Base-by-base conservation (phyloP, 2,329 filamentous ascomycete species). In the Karstenula rhodostoma region DNA sequence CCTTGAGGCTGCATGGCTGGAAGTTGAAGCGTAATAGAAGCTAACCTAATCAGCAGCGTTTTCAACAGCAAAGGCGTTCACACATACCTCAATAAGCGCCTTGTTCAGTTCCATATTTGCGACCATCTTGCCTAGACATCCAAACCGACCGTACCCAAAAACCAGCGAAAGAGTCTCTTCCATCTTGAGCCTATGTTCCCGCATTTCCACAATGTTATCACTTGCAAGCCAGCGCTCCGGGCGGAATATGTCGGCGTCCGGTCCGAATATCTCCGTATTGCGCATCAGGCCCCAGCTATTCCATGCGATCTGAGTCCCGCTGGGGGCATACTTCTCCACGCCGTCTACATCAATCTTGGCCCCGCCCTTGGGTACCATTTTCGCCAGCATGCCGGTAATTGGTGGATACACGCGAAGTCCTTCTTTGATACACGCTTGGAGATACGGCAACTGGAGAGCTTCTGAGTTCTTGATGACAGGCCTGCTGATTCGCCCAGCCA, bases 371-470 rank as follows among this genome's bases (percentile, higher is more conserved):
- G 71, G 71, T 2, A 72, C 71, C 49, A 79, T 23, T 53, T 82
- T 73, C 83, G 83, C 61, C 25, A 67, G 56, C 0, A 57, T 32
- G 1, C 65, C 64, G 27, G 59, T 48, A 2, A 59, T 60, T 15
- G 70, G 70, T 1, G 79, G 79, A 48, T 78, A 79, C 47, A 80
- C 73, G 13, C 80, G 70, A 3, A 68, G 13, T 68, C 78, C 68
- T 54, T 83, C 81, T 55, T 79, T 80, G 60, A 82, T 77, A 44
- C 79, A 79, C 1, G 81, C 80, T 59, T 82, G 78, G 5, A 83
- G 66, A 59, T 83, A 83, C 1, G 78, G 76, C 10, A 83, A 63
- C 1, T 69, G 58, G 27, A 61, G 71, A 10, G 78, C 73, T 53
- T 77, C 73, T 1, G 70, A 59, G 58, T 87, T 83, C 46, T 40